These are phyloP conservation scores for Alternaria brassicicola DNA, from an alignment of 2,329 filamentous ascomycete genomes.

Conservation along the genomic window DNA sequence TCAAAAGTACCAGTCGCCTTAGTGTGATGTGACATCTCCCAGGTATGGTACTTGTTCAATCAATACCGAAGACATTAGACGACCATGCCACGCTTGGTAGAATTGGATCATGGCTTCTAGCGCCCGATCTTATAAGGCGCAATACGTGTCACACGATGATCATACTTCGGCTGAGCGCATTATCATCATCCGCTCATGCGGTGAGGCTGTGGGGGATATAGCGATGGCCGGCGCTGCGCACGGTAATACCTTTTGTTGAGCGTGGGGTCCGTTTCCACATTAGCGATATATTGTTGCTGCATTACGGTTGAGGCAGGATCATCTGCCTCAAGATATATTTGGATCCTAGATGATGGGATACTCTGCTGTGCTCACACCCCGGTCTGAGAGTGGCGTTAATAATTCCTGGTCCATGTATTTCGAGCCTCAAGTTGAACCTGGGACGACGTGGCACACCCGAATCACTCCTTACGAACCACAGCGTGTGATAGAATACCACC, in stretches of 20 bases:
- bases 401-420: background rate
- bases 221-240: background rate
- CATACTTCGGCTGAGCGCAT: background rate
- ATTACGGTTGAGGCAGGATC: background rate
- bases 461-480: too few relatives aligned
- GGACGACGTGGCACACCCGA: background rate
- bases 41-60: conserved; percentile 7
- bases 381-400: background rate
- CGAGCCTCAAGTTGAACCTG: background rate
- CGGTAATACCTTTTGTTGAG: conserved; percentile 13
- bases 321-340: too few relatives aligned
- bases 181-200: conserved; percentile 16
- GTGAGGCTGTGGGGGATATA: conserved; percentile 4
- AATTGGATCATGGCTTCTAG: conserved; percentile 16
- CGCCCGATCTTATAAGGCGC: conserved; percentile 20
- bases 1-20: conserved; percentile 1
- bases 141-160: conserved; percentile 20
- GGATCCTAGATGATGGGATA: rapidly evolving
- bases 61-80: conserved; percentile 14
- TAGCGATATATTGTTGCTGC: background rate
- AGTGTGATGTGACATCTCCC: conserved; percentile 8
- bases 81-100: background rate
- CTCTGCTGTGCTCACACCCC: background rate
- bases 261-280: conserved; percentile 15
- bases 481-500: background rate